Evolutionary conservation across 2,329 filamentous ascomycete genomes (phyloP).

Genomic region (Bipolaris oryzae): DNA sequence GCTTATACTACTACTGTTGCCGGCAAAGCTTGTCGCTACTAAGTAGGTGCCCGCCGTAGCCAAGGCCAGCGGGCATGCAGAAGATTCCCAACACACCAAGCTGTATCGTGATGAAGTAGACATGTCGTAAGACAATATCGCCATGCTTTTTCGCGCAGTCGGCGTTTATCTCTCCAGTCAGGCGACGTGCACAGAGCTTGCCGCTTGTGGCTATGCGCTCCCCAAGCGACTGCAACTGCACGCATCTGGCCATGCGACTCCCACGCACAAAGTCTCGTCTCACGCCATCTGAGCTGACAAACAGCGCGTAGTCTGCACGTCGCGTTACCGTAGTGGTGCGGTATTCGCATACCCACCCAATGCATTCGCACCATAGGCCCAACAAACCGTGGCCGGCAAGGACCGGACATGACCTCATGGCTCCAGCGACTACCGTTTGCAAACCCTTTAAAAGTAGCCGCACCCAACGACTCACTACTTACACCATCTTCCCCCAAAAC

Average conservation of each 20-base stretch:
- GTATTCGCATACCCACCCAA: constrained; percentile 14
- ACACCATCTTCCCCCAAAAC: constrained; percentile 7
- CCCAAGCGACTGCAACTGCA: constrained; percentile 1
- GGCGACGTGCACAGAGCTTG: not conserved
- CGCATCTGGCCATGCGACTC: not conserved
- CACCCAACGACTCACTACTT: constrained; percentile 18
- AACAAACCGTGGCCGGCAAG: constrained; percentile 19
- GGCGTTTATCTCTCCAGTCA: not conserved
- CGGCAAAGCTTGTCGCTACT: too few species aligned
- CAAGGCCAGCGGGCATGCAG: too few species aligned
- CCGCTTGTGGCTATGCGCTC: not conserved
- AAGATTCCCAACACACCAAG: not conserved
- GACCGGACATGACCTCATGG: constrained; percentile 20
- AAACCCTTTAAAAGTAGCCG: constrained; percentile 18
- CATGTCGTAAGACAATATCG: not conserved
- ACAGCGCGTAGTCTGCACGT: constrained; percentile 17
- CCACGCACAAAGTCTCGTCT: constrained; percentile 4
- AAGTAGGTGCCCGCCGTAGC: too few species aligned
- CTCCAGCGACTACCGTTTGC: not conserved
- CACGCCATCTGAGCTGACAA: constrained; percentile 33
- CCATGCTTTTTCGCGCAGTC: not conserved
- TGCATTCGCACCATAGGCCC: constrained; percentile 10
- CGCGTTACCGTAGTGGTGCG: constrained; percentile 20
- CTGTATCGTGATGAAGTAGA: not conserved
- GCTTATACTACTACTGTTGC: too few species aligned